phyloP scores from a whole-genome alignment of 192 early-diverging fungal species.

The Rhizoclosmatium globosum region DNA sequence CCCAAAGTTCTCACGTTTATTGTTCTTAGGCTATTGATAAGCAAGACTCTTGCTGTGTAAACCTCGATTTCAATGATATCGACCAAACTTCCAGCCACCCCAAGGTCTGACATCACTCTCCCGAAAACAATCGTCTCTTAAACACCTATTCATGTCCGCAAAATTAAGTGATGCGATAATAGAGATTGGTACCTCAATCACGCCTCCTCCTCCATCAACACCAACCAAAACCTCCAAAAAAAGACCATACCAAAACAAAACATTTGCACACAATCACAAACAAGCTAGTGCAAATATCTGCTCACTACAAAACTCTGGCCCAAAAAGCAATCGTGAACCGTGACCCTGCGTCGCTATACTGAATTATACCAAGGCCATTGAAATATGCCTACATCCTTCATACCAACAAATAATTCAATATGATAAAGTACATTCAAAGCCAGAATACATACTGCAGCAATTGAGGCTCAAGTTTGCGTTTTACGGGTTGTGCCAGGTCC shows the following conservation, averaged over 20 bases:
- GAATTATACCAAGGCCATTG: slow-evolving; percentile 15
- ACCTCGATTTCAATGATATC: no score
- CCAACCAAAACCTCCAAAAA: neutral
- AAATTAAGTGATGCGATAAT: no score
- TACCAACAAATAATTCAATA: neutral
- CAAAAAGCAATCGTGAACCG: neutral
- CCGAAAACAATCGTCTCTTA: no score
- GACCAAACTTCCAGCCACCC: no score
- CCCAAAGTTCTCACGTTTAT: no score
- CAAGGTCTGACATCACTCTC: no score
- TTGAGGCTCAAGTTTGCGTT: neutral
- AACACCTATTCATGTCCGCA: no score
- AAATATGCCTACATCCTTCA: slow-evolving; percentile 1
- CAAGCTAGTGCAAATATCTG: neutral
- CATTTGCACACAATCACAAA: neutral
- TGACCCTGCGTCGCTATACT: slow-evolving; percentile 1
- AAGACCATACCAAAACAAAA: neutral
- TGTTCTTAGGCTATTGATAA: no score
- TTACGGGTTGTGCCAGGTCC: neutral
- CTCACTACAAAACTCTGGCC: neutral
- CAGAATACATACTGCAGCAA: neutral
- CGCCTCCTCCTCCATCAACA: neutral
- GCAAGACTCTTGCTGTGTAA: no score
- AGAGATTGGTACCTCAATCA: neutral
- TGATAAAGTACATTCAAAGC: neutral